Evolutionary conservation across 495 filamentous ascomycete species (phyloP).

Genomic region (Xylaria venustula): DNA sequence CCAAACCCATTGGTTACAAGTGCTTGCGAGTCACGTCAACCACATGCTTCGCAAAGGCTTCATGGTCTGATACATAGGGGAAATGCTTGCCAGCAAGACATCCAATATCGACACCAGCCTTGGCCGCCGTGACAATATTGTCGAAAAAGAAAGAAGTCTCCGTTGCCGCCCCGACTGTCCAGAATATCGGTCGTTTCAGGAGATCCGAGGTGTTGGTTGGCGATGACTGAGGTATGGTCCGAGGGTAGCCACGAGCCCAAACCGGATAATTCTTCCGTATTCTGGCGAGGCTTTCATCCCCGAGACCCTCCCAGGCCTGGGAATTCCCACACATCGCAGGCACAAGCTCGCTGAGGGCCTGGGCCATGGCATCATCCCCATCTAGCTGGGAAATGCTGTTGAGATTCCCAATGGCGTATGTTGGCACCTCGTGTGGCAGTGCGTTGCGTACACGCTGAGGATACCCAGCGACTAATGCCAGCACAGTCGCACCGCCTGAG

Average conservation of each 20-base stretch:
- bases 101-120: slow-evolving; percentile 18
- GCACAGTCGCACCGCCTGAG: slow-evolving; percentile 22
- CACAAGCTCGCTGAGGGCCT: slow-evolving; percentile 1
- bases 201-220: slow-evolving; percentile 10
- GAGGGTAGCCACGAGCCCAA: slow-evolving; percentile 22
- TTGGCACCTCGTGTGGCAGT: slow-evolving; percentile 26
- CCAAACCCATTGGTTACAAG: neutral
- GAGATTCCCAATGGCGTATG: neutral
- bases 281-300: slow-evolving; percentile 19
- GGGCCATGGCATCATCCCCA: slow-evolving; percentile 13
- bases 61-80: slow-evolving; percentile 24
- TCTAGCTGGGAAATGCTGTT: slow-evolving; percentile 8
- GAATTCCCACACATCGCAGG: slow-evolving; percentile 15
- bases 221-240: neutral
- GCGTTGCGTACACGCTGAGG: slow-evolving; percentile 16
- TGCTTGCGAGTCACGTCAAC: slow-evolving; percentile 5
- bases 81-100: slow-evolving; percentile 27
- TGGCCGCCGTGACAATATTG: slow-evolving; percentile 20
- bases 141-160: slow-evolving; percentile 18
- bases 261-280: slow-evolving; percentile 24
- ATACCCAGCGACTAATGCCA: slow-evolving; percentile 18
- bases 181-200: slow-evolving; percentile 17
- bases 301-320: slow-evolving; percentile 20
- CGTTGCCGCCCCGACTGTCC: slow-evolving; percentile 24
- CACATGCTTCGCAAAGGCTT: slow-evolving; percentile 23